Percentiles rank a stretch among this genome's conserved stretches.
These are phyloP conservation scores for Suillus tomentosus DNA, from an alignment of 768 basidiomycete species.

Conservation along the genomic window DNA sequence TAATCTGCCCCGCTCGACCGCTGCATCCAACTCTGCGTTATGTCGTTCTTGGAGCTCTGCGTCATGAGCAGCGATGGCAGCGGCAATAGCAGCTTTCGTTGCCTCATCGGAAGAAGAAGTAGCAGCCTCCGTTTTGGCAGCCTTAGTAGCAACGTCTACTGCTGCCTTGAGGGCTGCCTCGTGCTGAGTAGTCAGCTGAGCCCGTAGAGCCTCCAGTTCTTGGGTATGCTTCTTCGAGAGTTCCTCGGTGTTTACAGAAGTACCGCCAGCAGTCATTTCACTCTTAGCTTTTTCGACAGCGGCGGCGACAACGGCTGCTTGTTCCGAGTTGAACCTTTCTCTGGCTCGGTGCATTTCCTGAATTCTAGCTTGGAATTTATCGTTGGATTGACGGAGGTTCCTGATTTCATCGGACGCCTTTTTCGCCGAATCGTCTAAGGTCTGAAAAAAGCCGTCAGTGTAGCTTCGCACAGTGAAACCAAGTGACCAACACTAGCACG, in stretches of 20 bases:
- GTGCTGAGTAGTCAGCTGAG: conserved; percentile 54
- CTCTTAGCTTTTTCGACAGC: conserved; percentile 58
- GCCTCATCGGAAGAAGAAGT: conserved; percentile 30
- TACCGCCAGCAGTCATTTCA: conserved; percentile 38
- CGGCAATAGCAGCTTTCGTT: conserved; percentile 50
- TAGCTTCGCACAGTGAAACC: neutral
- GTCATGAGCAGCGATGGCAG: conserved; percentile 51
- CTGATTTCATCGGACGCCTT: conserved; percentile 47
- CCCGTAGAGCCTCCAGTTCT: conserved; percentile 58
- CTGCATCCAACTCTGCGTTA: conserved; percentile 58
- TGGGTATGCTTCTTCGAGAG: conserved; percentile 55
- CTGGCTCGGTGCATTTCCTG: conserved; percentile 54
- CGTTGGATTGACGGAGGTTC: conserved; percentile 41
- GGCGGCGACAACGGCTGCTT: conserved; percentile 52
- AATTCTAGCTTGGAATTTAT: conserved; percentile 61
- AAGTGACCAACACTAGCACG: conserved; percentile 52
- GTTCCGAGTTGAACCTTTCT: conserved; percentile 43
- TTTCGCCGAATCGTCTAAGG: conserved; percentile 43
- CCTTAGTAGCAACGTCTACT: conserved; percentile 46
- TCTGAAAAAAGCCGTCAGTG: conserved; percentile 27
- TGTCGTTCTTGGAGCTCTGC: conserved; percentile 48
- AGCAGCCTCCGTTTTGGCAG: conserved; percentile 38
- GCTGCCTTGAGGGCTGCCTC: conserved; percentile 54
- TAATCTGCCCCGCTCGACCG: conserved; percentile 68
- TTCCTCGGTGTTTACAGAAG: conserved; percentile 38